Conservation (phyloP, 495 filamentous ascomycete species). For the Podospora tetraspora region DNA sequence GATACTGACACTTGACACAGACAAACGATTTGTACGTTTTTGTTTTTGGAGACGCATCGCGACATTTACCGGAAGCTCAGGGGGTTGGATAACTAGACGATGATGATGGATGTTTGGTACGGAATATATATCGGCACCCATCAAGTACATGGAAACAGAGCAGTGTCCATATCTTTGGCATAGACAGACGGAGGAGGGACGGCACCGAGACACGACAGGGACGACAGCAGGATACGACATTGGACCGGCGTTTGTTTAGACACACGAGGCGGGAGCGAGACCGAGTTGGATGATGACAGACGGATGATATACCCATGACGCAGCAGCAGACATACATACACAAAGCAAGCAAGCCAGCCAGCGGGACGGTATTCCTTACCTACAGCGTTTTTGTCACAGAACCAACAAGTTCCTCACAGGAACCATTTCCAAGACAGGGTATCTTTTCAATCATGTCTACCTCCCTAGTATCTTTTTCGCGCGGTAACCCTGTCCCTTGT, state of each 20-base stretch:
- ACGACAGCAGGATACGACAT: background rate
- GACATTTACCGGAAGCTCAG: conserved; percentile 54
- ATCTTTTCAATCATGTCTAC: background rate
- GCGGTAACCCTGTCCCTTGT: background rate
- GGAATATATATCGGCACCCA: background rate
- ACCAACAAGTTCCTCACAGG: background rate
- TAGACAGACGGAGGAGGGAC: background rate
- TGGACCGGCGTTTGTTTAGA: background rate
- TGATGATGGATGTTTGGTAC: background rate
- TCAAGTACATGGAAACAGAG: background rate
- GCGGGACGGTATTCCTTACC: background rate
- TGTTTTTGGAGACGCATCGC: conserved; percentile 92
- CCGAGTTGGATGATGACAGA: background rate
- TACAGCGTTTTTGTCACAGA: background rate
- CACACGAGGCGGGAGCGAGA: background rate
- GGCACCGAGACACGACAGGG: background rate
- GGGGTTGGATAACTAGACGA: conserved; percentile 35
- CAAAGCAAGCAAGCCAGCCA: background rate
- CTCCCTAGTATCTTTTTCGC: background rate
- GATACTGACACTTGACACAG: conserved; percentile 21
- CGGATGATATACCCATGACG: background rate
- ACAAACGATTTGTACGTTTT: conserved; percentile 91
- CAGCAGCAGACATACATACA: background rate
- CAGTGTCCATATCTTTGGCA: background rate
- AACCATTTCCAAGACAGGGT: background rate